Conservation (phyloP, 768 basidiomycete species). For the Rhodotorula babjevae region DNA sequence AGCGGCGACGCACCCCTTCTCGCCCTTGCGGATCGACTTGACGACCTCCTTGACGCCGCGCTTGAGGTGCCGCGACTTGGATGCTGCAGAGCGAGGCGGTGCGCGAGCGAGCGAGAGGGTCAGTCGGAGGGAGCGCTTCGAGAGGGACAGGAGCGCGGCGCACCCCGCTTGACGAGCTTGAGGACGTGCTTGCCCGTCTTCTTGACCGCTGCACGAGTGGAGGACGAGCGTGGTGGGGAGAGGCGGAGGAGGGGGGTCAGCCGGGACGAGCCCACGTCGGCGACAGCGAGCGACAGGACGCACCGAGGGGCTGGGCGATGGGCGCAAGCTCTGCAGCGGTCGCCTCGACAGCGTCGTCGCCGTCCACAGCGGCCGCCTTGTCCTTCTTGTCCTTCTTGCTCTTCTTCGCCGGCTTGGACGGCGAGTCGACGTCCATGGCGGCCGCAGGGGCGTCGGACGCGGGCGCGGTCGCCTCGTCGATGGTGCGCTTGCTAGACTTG, state of each 20-base stretch:
- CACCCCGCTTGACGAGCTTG: constrained; percentile 87
- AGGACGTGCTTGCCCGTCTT: constrained; percentile 91
- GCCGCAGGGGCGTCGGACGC: constrained; percentile 10
- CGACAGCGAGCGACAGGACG: not conserved
- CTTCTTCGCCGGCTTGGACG: not conserved
- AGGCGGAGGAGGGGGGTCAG: not conserved
- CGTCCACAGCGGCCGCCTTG: constrained; percentile 55
- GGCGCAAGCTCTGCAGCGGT: constrained; percentile 79
- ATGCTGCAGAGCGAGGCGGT: constrained; percentile 55
- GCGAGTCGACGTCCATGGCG: constrained; percentile 42
- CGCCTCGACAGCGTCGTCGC: constrained; percentile 63
- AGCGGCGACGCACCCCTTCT: constrained; percentile 69
- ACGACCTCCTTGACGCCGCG: constrained; percentile 98
- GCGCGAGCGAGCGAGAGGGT: not conserved
- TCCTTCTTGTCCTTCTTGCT: constrained; percentile 52
- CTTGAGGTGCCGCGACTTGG: constrained; percentile 90
- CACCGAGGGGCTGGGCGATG: constrained; percentile 74
- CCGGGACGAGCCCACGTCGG: not conserved
- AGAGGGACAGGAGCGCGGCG: not conserved
- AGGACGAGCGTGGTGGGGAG: not conserved
- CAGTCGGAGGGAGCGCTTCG: not conserved
- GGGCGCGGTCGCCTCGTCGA: constrained; percentile 20
- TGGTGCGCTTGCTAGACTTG: constrained; percentile 31
- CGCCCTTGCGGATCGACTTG: constrained; percentile 93
- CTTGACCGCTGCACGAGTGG: constrained; percentile 59